Evolutionary conservation across 805 yeast genomes (phyloP).

Genomic region (Yarrowia bubula): DNA sequence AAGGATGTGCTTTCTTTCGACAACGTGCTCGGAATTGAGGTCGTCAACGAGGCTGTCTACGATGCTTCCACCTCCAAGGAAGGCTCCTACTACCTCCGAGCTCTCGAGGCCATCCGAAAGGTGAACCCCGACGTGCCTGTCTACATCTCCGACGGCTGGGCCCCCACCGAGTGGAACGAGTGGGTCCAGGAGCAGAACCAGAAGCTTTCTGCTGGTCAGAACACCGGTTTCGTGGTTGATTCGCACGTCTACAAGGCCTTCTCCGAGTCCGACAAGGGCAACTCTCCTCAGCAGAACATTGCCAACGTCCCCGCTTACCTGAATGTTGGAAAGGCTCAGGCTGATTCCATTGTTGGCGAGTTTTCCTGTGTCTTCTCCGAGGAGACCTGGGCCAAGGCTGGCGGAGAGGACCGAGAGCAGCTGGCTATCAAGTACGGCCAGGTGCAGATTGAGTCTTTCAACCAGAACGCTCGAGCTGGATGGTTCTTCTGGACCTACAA

Average conservation of each 20-base stretch:
- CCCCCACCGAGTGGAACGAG: slow-evolving; percentile 72
- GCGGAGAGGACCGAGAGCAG: slow-evolving; percentile 49
- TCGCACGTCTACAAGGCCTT: slow-evolving; percentile 85
- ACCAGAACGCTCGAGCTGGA: slow-evolving; percentile 61
- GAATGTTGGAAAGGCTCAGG: slow-evolving; percentile 37
- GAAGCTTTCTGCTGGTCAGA: slow-evolving; percentile 37
- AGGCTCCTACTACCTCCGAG: slow-evolving; percentile 58
- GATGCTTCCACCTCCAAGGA: slow-evolving; percentile 42
- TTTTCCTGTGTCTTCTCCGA: slow-evolving; percentile 85
- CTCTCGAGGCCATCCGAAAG: slow-evolving; percentile 57
- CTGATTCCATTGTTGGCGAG: slow-evolving; percentile 81
- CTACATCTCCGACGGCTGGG: slow-evolving; percentile 91
- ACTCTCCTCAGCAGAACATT: slow-evolving; percentile 63
- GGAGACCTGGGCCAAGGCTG: slow-evolving; percentile 60
- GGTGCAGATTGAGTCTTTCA: slow-evolving; percentile 50
- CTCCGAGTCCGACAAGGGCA: slow-evolving; percentile 66
- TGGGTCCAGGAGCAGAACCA: slow-evolving; percentile 49
- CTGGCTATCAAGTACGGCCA: slow-evolving; percentile 63
- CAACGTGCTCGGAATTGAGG: slow-evolving; percentile 77
- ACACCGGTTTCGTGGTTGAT: slow-evolving; percentile 70
- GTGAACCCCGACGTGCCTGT: slow-evolving; percentile 62
- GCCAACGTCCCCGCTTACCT: slow-evolving; percentile 45
- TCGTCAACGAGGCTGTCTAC: slow-evolving; percentile 80
- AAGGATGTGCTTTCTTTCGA: slow-evolving; percentile 55
- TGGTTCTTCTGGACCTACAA: slow-evolving; percentile 88